Evolutionary conservation across 768 basidiomycete genomes (phyloP), one percentile per base, ranked within the genome.

Genomic region (Leccinum boreale): DNA sequence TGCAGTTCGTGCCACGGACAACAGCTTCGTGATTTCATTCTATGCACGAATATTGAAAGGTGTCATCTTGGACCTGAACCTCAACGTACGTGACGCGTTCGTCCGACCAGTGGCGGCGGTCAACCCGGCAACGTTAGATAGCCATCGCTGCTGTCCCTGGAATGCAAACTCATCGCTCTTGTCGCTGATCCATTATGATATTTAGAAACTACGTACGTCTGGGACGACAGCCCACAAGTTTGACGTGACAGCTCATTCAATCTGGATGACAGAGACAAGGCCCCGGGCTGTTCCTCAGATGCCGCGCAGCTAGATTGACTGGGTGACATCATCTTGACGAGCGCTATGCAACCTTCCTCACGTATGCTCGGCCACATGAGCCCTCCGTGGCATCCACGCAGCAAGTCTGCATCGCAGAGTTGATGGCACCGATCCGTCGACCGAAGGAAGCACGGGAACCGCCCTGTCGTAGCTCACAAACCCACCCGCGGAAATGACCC

Each of bases 401-500:
- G 31, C 39, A 29, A 26, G 28, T 21, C 53, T 49, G 28, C 57
- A 55, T 58, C 44, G 9, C 33, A 48, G 58, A 23, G 49, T 45
- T 33, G 42, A 10, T 58, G 53, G 10, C 56, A 54, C 59, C 58
- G 52, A 63, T 50, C 33, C 5, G 57, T 59, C 45, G n/a, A 29
- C 46, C 23, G 2, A 50, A 52, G 51, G 58, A 61, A 63, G 50
- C 53, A 53, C 44, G 44, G 57, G 60, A 59, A 63, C 31, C 29
- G 10, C 42, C 53, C 19, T 17, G 23, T 33, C 47, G 29, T 29
- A 45, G 10, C 47, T 17, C 33, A 39, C 59, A 36, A 60, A 42
- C 47, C 60, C 55, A 59, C 60, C 42, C 55, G 50, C 69, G 69
- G 67, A 70, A 66, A 70, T 69, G 57, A 53, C 47, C 50, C 49